Base-by-base conservation (phyloP, 2,329 filamentous ascomycete genomes). In the Ramularia collo-cygni region DNA sequence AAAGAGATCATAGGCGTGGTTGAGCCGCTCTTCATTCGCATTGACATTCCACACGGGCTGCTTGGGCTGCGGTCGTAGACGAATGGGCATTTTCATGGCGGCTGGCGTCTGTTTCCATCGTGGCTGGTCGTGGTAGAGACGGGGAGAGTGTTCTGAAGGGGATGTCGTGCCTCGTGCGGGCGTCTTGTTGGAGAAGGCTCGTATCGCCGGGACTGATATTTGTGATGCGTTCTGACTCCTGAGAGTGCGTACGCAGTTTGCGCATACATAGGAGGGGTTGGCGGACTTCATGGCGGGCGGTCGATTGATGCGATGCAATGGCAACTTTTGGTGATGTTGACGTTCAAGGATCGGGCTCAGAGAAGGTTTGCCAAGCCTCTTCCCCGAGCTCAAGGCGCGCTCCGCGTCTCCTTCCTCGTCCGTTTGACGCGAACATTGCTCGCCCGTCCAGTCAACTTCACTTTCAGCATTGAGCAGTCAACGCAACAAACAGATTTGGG, bases 1-100 rank as follows among this genome's bases (percentile, higher is more conserved):
- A 52, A 96, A 75, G 38, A 72, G 72, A 51, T 76, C 72, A 64
- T 95, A 94, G 63, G 87, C 83, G 35, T 76, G 70, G 61, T 96
- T 83, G 40, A 98, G 71, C 57, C 72, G 71, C 50, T 69, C 71
- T 8, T 85, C 85, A 57, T 89, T 79, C 14, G 76, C 73, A 65
- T 96, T 96, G 62, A 88, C 80, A 53, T 60, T 60, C 76, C 77
- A 90, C 65, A 72, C 46, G 54, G 61, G 38, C 68, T 76, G 56
- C 71, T 68, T 64, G 66, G 78, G 58, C 68, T 72, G 50, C 66
- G 73, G 66, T 68, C 78, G 60, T 72, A 75, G 51, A 65, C 80
- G 68, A 38, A 67, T 59, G 15, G 70, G 69, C 38, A 70, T 69
- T 35, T 58, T 48, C 67, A 73, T 70, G 15, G 60, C 60, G 15